Conservation (phyloP, 176 grass and related monocot species). For the Neostapfia colusana region DNA sequence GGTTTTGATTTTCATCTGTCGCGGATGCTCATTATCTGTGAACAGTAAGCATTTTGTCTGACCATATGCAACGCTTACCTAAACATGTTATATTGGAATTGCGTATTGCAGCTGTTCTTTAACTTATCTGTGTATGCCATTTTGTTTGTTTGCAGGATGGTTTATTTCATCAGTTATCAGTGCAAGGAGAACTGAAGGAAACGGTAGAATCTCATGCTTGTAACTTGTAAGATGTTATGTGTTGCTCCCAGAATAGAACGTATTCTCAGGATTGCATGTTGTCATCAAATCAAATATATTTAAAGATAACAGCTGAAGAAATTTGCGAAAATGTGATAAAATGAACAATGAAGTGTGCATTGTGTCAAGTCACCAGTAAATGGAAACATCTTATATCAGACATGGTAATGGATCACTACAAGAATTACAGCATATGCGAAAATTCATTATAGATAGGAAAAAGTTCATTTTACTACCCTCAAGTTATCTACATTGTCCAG, state of each 20-base stretch:
- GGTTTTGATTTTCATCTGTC: conserved; percentile 40
- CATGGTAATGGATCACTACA: neutral
- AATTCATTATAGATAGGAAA: neutral
- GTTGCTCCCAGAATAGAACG: conserved; percentile 34
- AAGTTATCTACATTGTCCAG: no score
- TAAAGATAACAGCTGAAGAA: neutral
- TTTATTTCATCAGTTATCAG: conserved; percentile 32
- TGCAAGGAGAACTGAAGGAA: conserved; percentile 37
- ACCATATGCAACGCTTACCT: neutral
- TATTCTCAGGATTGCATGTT: neutral
- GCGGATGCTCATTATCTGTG: conserved; percentile 54
- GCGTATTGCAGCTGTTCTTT: neutral
- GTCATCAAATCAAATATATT: conserved; percentile 16
- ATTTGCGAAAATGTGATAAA: conserved; percentile 10
- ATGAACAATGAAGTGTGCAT: neutral
- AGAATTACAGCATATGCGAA: conserved; percentile 18
- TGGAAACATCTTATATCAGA: neutral
- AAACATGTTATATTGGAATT: neutral
- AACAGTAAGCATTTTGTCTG: conserved; percentile 42
- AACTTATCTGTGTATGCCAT: neutral
- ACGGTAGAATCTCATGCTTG: conserved; percentile 44
- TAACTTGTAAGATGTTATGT: conserved; percentile 59
- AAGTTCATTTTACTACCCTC: no score
- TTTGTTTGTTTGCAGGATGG: conserved; percentile 34
- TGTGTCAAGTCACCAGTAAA: neutral